Evolutionary conservation across 805 yeast genomes (phyloP).

Genomic region (Maudiozyma barnettii): DNA sequence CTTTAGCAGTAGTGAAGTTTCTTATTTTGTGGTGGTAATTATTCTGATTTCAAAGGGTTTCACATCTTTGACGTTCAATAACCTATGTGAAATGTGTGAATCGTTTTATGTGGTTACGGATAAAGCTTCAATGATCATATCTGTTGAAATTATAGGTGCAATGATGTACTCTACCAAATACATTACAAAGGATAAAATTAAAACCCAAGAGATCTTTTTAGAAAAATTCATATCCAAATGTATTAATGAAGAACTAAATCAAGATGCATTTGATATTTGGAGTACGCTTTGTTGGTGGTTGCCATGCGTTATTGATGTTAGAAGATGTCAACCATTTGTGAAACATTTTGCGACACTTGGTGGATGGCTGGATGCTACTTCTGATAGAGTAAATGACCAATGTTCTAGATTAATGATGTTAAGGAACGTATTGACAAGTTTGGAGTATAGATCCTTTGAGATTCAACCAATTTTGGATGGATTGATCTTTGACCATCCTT

Average conservation of each 20-base stretch:
- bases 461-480: constrained; percentile 36
- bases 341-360: constrained; percentile 38
- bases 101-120: constrained; percentile 54
- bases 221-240: constrained; percentile 36
- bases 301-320: constrained; percentile 52
- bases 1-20: constrained; percentile 58
- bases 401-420: constrained; percentile 48
- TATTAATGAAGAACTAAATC: constrained; percentile 53
- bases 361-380: constrained; percentile 33
- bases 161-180: constrained; percentile 41
- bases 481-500: constrained; percentile 49
- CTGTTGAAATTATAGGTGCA: constrained; percentile 63
- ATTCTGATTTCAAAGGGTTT: constrained; percentile 38
- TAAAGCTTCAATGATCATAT: constrained; percentile 64
- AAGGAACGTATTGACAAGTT: constrained; percentile 39
- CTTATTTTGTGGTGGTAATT: constrained; percentile 42
- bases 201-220: constrained; percentile 39
- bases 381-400: constrained; percentile 56
- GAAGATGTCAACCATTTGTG: constrained; percentile 52
- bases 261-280: constrained; percentile 71
- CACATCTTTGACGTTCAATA: constrained; percentile 36
- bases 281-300: constrained; percentile 64
- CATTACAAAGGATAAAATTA: constrained; percentile 29
- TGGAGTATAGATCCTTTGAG: constrained; percentile 47
- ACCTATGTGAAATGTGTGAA: constrained; percentile 42